phyloP scores from a whole-genome alignment of 176 grass and related monocot species.

The Hyparrhenia diplandra region DNA sequence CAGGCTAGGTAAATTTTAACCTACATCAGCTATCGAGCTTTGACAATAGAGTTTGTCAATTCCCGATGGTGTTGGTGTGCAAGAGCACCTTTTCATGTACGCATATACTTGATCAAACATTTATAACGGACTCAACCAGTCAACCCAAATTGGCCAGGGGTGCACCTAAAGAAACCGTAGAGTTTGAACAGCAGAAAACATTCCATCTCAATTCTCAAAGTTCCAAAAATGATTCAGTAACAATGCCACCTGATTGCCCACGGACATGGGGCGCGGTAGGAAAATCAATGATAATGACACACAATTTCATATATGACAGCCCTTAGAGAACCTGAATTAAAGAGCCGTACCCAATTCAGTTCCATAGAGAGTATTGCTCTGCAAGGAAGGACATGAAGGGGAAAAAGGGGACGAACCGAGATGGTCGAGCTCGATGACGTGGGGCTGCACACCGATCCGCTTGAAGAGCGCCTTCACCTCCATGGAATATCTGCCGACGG shows the following conservation, averaged over 20 bases:
- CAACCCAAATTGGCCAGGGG: not conserved
- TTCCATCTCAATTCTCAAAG: not conserved
- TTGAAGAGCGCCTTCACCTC: constrained; percentile 95
- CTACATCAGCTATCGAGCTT: not conserved
- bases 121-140: not conserved
- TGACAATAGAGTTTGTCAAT: not conserved
- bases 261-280: not conserved
- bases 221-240: not conserved
- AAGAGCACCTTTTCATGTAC: not conserved
- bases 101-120: not conserved
- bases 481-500: constrained; percentile 57
- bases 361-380: not conserved
- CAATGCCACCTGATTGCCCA: not conserved
- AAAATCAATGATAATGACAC: too few relatives aligned
- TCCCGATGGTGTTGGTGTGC: not conserved
- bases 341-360: not conserved
- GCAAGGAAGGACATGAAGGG: not conserved
- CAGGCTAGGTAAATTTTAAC: not conserved
- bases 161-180: not conserved
- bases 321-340: not conserved
- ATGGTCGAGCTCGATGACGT: constrained; percentile 84
- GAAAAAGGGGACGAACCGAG: constrained; percentile 42
- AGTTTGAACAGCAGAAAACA: not conserved
- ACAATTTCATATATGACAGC: not conserved
- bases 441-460: constrained; percentile 59